Conservation (phyloP, 1,284 basidiomycete species). For the Boletus subluridellus region DNA sequence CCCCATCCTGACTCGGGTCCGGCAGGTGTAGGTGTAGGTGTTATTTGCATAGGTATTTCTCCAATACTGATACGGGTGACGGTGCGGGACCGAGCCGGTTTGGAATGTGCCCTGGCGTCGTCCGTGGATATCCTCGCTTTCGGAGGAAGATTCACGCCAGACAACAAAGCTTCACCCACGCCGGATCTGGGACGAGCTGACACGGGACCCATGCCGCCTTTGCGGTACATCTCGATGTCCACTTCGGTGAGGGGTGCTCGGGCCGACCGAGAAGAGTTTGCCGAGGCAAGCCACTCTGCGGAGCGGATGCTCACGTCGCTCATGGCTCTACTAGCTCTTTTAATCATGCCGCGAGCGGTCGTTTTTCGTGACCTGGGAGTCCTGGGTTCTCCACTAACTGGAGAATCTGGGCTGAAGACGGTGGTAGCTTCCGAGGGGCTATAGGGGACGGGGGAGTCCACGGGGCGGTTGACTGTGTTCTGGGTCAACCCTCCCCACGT, state of each 20-base stretch:
- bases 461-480: not conserved
- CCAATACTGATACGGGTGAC: slow-evolving; percentile 43
- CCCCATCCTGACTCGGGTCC: slow-evolving; percentile 29
- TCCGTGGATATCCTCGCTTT: slow-evolving; percentile 9
- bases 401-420: not conserved
- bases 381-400: slow-evolving; percentile 2
- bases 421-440: slow-evolving; percentile 7
- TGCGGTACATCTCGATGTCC: slow-evolving; percentile 32
- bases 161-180: not conserved
- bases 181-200: not conserved
- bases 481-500: slow-evolving; percentile 29
- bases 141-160: not conserved
- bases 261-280: slow-evolving; percentile 16
- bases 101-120: not conserved
- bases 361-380: slow-evolving; percentile 15
- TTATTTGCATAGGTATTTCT: slow-evolving; percentile 36
- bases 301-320: slow-evolving; percentile 32
- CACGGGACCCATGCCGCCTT: slow-evolving; percentile 13
- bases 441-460: slow-evolving; percentile 6
- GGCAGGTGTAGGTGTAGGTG: slow-evolving; percentile 33
- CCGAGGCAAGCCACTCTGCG: slow-evolving; percentile 32
- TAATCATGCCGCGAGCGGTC: slow-evolving; percentile 19
- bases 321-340: slow-evolving; percentile 25
- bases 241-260: slow-evolving; percentile 16
- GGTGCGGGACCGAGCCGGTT: slow-evolving; percentile 23